Base-by-base conservation (phyloP, 768 basidiomycete species). In the Boletus sensibilis region DNA sequence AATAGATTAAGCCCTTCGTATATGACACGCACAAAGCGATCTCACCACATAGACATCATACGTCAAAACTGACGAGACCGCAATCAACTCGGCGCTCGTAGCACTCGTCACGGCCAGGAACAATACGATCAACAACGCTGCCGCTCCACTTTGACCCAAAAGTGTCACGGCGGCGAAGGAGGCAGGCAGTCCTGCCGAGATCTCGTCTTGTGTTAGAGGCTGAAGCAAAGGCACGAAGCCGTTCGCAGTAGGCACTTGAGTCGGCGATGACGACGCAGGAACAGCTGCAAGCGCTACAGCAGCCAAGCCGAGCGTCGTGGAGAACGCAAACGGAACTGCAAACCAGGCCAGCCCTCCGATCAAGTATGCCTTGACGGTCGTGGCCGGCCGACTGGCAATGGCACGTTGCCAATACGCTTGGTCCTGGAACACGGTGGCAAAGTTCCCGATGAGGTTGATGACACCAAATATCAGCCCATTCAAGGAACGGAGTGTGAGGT, bases 281-380 rank as follows among this genome's bases (percentile, higher is more conserved):
- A 71, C 77, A 40, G 77, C 84, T 18, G 74, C 77, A 16, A 98
- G 80, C 0, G 94, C 95, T 6, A 93, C 89, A 5, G 92, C 94
- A 14, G 92, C 82, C 2, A 98, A 79, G 10, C 95, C 95, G 39
- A 97, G 82, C 2, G 90, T 90, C 0, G 91, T 94, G 1, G 94
- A 88, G 62, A 98, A 84, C 8, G 82, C 81, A 69, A 94, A 92
- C 0, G 92, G 92, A 56, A 94, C 92, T 1, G 89, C 84, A 66
- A 95, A 93, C 94, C 95, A 97, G 2, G 92, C 88, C 9, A 94
- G 68, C 4, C 94, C 94, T 42, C 94, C 95, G 9, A 94, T 78
- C 4, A 95, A 76, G 74, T 93, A 98, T 0, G 90, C 94, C 71
- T 94, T 94, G 56, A 95, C 93, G 13, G 88, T 89, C n/a, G 81